These are phyloP conservation scores for Cercospora nicotianae DNA, from an alignment of 2,329 filamentous ascomycete species.

Conservation along the genomic window DNA sequence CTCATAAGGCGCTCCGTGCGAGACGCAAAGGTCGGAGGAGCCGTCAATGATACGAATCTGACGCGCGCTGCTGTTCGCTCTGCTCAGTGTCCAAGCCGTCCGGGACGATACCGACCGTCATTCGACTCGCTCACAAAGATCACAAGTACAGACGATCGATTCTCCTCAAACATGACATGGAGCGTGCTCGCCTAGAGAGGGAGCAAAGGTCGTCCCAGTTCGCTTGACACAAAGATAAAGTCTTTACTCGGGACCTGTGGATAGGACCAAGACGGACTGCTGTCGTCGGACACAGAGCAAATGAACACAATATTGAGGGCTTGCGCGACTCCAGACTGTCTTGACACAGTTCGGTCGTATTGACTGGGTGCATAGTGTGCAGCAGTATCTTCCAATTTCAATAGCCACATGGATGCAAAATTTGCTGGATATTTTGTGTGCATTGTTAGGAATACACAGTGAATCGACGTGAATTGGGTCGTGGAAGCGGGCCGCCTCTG, in stretches of 20 bases:
- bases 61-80: background rate
- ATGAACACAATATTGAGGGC: background rate
- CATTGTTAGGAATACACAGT: background rate
- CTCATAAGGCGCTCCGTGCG: background rate
- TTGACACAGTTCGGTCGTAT: background rate
- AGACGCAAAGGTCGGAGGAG: background rate
- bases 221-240: background rate
- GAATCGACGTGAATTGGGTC: background rate
- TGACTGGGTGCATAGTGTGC: background rate
- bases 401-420: background rate
- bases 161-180: background rate
- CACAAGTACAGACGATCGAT: background rate
- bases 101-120: background rate
- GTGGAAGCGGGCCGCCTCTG: background rate
- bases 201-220: background rate
- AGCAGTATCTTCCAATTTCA: background rate
- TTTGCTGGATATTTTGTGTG: background rate
- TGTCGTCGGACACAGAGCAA: background rate
- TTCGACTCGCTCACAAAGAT: background rate
- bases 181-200: background rate
- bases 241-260: background rate
- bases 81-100: background rate
- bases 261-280: background rate
- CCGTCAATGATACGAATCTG: background rate
- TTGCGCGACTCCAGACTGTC: background rate